Evolutionary conservation across 2,329 filamentous ascomycete genomes (phyloP), one percentile per base, ranked within the genome.

Genomic region (Penicillium sp.): DNA sequence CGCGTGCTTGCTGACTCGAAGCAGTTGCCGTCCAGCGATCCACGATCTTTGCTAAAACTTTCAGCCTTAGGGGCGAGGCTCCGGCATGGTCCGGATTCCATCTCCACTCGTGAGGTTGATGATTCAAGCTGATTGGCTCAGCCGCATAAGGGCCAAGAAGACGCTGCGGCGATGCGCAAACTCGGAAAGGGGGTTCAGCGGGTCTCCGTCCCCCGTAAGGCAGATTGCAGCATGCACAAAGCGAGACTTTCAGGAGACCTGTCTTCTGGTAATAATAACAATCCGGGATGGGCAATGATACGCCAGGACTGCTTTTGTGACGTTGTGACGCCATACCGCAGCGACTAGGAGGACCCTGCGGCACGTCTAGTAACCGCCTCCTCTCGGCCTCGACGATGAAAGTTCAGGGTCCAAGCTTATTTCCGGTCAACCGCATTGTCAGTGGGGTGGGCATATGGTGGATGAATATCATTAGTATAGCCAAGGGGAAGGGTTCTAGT

Each of bases 341-440:
- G 49, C 30, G 10, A 35, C 30, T 12, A 9, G 1, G 30, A 37
- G 49, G 12, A 19, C 28, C 47, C 47, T 33, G 13, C 22, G 44
- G 24, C 44, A 6, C 24, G 24, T 26, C 22, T 24, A 47, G 44
- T 47, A 9, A 26, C 13, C 26, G 44, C 44, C 44, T 47, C 44
- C 44, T 26, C 44, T 47, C 24, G 2, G 44, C 44, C 44, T 28
- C 6, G 45, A 49, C 6, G 12, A 47, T 22, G 24, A 28, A 28
- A n/a, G 26, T 35, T 33, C 49, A 51, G 30, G 49, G 49, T 35
- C 49, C 49, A 49, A 28, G 45, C 45, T 49, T 49, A 49, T 30
- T 49, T 30, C 24, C 26, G 45, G 24, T 30, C 45, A 30, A 49
- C 26, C 13, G 17, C 26, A 30, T 12, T 49, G 45, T 9, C 4